Conservation (phyloP, 164 flowering plant species). For the grape (Vitis vinifera) region ASM3070453v1 NC_081805.1:9423501-9424000, state of each 20-base stretch:
- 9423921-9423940: not conserved
- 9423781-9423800: not conserved
- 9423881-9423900: conserved; percentile 47
- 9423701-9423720: too few species aligned
- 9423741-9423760: not conserved
- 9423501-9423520: not conserved
- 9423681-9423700: too few species aligned
- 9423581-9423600: not conserved
- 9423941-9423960: too few species aligned
- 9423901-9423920: not conserved
- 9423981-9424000: too few species aligned
- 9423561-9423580: not conserved
- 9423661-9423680: too few species aligned
- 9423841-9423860: conserved; percentile 76
- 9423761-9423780: not conserved
- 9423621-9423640: too few species aligned
- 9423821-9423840: conserved; percentile 75
- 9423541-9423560: too few species aligned
- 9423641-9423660: too few species aligned
- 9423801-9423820: conserved; percentile 54
- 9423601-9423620: too few species aligned
- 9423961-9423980: too few species aligned
- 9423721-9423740: not conserved
- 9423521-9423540: not conserved
- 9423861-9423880: conserved; percentile 85